Evolutionary conservation across 106 monocot species (phyloP), one percentile per base, ranked within the genome.

Genomic region (Vanilla planifolia): DNA sequence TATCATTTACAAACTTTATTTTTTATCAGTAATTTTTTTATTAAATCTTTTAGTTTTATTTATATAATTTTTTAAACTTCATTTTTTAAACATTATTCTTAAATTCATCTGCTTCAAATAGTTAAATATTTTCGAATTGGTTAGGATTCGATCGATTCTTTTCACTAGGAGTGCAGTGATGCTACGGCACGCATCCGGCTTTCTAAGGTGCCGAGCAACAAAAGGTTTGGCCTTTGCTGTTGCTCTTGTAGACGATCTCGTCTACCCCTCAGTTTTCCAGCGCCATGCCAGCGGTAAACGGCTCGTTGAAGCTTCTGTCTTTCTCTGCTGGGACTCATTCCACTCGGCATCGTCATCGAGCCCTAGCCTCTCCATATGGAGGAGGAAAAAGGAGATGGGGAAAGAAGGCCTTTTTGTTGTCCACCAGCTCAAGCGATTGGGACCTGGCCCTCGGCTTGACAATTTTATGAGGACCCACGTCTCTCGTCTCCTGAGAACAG

Each of bases 321-420:
- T 33, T 9, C 7, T 26, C 48, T 39, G 43, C 1, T 25, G 25
- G 8, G 16, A 22, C 17, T 42, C 33, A 23, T 13, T 25, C 34
- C 33, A 59, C 43, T 63, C 56, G 8, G 47, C 50, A 16, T 72
- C 72, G 21, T 73, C 60, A 30, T 85, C 86, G 64, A 83, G 78
- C 55, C 90, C 89, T 48, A 96, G 86, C 71, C 78, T 90, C 7
- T 96, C 95, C 33, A 96, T 96, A 55, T 96, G 95, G 95, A 55
- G 90, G 63, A 65, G 95, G 79, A 96, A 96, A 78, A 96, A 96
- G 72, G 95, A 96, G 79, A 96, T 96, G 95, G 95, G 95, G 34
- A 96, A 96, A 74, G 95, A 96, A 55, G 95, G 89, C 2, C 76
- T 90, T 6, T 86, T 96, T 71, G 86, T 79, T 10, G 81, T 96